Evolutionary conservation across 2,329 filamentous ascomycete species (phyloP).

Genomic region (Cordyceps tenuipes): DNA sequence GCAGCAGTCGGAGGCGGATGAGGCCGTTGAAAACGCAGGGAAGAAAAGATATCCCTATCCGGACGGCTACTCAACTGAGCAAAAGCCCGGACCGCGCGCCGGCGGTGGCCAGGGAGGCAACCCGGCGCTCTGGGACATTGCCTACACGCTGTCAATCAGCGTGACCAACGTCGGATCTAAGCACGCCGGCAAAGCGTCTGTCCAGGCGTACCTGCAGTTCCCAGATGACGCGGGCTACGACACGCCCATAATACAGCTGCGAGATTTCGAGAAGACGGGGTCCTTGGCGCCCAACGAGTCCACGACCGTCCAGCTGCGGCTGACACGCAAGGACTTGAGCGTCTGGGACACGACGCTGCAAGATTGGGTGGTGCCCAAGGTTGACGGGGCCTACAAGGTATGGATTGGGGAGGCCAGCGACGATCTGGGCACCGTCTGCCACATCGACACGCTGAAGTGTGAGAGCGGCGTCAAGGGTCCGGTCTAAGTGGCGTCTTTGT

Average conservation of each 20-base stretch:
- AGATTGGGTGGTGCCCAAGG: conserved; percentile 53
- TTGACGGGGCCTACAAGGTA: conserved; percentile 29
- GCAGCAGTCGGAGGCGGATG: conserved; percentile 28
- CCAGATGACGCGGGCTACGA: conserved; percentile 36
- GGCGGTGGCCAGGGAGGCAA: conserved; percentile 66
- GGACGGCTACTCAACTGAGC: conserved; percentile 50
- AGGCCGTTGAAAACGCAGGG: conserved; percentile 29
- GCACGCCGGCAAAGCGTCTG: conserved; percentile 35
- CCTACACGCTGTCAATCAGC: conserved; percentile 34
- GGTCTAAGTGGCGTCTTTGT: neutral
- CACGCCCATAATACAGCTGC: conserved; percentile 59
- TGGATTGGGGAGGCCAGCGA: conserved; percentile 34
- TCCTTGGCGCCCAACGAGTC: conserved; percentile 45
- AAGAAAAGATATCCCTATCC: conserved; percentile 52
- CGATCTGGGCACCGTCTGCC: conserved; percentile 23
- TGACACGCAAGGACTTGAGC: conserved; percentile 63
- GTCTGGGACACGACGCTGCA: conserved; percentile 61
- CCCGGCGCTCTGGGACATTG: conserved; percentile 50
- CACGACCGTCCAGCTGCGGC: conserved; percentile 43
- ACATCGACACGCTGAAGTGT: conserved; percentile 22
- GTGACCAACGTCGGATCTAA: conserved; percentile 45
- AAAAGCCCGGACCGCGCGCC: conserved; percentile 40
- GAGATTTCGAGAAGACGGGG: conserved; percentile 63
- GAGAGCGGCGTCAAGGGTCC: conserved; percentile 15
- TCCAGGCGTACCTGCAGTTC: conserved; percentile 39